Evolutionary conservation across 108 stramenopile genomes (phyloP).

Genomic region (Conticribra guillardii): DNA sequence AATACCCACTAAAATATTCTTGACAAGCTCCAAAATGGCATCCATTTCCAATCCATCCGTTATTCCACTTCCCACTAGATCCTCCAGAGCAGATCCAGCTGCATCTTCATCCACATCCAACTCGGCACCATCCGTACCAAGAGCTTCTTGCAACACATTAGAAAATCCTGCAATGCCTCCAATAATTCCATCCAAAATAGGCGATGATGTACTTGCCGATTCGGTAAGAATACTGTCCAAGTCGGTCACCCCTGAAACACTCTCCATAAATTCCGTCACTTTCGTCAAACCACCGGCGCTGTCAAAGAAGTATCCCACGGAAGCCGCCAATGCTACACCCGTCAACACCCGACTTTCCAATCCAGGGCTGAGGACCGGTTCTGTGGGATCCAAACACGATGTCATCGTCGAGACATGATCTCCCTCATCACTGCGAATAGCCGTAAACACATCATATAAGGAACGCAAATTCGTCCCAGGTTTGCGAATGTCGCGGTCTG

Average conservation of each 20-base stretch:
- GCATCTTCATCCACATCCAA: slow-evolving; percentile 36
- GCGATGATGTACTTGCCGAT: slow-evolving; percentile 1
- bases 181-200: slow-evolving; percentile 26
- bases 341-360: slow-evolving; percentile 52
- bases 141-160: slow-evolving; percentile 29
- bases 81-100: slow-evolving; percentile 37
- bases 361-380: slow-evolving; percentile 37
- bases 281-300: slow-evolving; percentile 15
- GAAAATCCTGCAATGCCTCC: slow-evolving; percentile 32
- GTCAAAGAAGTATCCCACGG: slow-evolving; percentile 30
- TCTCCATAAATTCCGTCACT: slow-evolving; percentile 21
- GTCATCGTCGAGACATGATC: slow-evolving; percentile 64
- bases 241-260: slow-evolving; percentile 12
- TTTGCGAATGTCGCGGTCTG: slow-evolving; percentile 31
- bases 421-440: slow-evolving; percentile 64
- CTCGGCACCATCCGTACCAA: slow-evolving; percentile 16
- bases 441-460: slow-evolving; percentile 64
- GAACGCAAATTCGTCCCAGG: slow-evolving; percentile 45
- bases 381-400: slow-evolving; percentile 51
- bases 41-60: slow-evolving; percentile 42
- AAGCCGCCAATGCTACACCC: slow-evolving; percentile 48
- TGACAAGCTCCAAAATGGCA: slow-evolving; percentile 32
- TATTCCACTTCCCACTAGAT: slow-evolving; percentile 35
- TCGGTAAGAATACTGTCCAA: slow-evolving; percentile 35
- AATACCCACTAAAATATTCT: slow-evolving; percentile 33